Percentiles rank a stretch among this genome's conserved stretches.
phyloP scores from a whole-genome alignment of 1,284 basidiomycete species.

The Inonotus hispidus region DNA sequence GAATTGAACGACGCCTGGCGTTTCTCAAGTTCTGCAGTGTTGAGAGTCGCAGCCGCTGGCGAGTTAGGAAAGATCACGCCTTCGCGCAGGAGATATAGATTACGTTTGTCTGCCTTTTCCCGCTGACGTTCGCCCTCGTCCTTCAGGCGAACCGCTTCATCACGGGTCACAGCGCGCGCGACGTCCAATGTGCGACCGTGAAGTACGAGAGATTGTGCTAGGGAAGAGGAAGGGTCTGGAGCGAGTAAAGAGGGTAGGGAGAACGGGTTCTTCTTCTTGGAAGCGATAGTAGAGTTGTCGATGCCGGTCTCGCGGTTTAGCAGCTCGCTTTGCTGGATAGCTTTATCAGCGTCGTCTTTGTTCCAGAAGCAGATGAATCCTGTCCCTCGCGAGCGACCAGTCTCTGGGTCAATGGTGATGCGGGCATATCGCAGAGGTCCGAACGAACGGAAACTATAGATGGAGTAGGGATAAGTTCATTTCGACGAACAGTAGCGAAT shows the following conservation, averaged over 20 bases:
- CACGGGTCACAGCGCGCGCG: constrained; percentile 85
- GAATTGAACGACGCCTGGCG: constrained; percentile 81
- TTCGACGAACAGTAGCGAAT: background rate
- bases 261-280: constrained; percentile 75
- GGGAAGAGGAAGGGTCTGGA: constrained; percentile 87
- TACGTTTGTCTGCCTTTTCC: constrained; percentile 92
- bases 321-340: constrained; percentile 76
- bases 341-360: constrained; percentile 82
- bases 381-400: constrained; percentile 86
- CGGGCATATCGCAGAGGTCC: constrained; percentile 92
- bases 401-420: constrained; percentile 82
- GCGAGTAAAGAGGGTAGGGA: constrained; percentile 83
- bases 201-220: constrained; percentile 81
- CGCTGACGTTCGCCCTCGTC: constrained; percentile 81
- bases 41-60: constrained; percentile 66
- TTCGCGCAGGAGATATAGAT: constrained; percentile 94
- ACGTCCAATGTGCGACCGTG: constrained; percentile 94
- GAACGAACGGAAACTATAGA: constrained; percentile 76
- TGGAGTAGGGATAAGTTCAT: constrained; percentile 14
- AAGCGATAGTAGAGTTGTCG: background rate
- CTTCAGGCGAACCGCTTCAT: constrained; percentile 81
- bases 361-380: constrained; percentile 99
- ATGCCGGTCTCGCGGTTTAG: constrained; percentile 59
- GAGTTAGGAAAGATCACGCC: constrained; percentile 90
- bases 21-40: constrained; percentile 74